Conservation (phyloP, 2,329 filamentous ascomycete genomes). For the Alternaria triticina region DNA sequence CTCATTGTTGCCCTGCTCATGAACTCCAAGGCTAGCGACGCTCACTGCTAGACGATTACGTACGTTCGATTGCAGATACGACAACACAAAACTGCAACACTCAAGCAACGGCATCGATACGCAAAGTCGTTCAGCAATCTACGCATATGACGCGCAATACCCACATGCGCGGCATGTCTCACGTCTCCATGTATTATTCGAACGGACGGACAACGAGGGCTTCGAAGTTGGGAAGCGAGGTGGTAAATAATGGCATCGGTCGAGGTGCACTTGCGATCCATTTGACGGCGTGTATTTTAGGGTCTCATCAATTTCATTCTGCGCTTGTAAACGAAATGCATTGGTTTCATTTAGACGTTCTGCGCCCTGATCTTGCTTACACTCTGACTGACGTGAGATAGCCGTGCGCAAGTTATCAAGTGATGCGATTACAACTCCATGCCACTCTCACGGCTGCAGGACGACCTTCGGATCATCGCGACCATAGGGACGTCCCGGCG, state of each 20-base stretch:
- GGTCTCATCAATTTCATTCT: constrained; percentile 38
- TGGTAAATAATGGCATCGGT: constrained; percentile 44
- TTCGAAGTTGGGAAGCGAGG: constrained; percentile 11
- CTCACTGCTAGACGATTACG: constrained; percentile 21
- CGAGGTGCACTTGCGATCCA: constrained; percentile 42
- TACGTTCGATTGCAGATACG: constrained; percentile 34
- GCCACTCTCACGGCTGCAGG: neutral
- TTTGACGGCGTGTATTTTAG: constrained; percentile 47
- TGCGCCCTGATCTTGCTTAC: neutral
- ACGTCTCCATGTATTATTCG: constrained; percentile 45
- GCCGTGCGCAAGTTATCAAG: neutral
- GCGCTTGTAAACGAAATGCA: constrained; percentile 44
- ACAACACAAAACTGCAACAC: constrained; percentile 38
- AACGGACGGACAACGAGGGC: constrained; percentile 13
- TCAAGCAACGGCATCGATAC: constrained; percentile 25
- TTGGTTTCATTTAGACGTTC: constrained; percentile 21
- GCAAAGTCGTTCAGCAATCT: constrained; percentile 10
- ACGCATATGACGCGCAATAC: constrained; percentile 34
- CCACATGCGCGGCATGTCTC: constrained; percentile 39
- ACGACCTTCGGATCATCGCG: neutral
- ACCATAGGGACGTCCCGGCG: neutral
- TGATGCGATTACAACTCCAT: neutral
- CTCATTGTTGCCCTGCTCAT: constrained; percentile 98
- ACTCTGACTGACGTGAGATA: neutral
- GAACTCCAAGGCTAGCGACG: constrained; percentile 80